Evolutionary conservation across 2,329 filamentous ascomycete genomes (phyloP), one percentile per base, ranked within the genome.

Genomic region (Trichoderma atroviride): DNA sequence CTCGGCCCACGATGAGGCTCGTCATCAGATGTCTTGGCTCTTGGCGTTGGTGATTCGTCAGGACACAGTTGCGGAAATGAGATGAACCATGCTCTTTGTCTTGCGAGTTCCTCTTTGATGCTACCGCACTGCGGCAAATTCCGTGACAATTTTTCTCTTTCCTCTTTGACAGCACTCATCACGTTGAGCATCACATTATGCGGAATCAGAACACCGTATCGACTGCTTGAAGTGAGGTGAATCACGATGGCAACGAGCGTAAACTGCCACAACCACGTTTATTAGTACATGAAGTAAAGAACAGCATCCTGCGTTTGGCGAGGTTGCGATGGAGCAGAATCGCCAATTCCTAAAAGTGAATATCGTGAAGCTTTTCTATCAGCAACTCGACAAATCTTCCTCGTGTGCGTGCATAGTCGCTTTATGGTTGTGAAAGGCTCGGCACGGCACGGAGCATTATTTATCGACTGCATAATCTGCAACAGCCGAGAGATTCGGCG

Each of bases 1-100:
- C 63, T 65, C 52, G 63, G 14, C 63, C 53, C 63, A 66, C 63
- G 63, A 58, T 55, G 47, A n/a, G 40, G 29, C 14, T n/a, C 29
- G 52, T 66, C 63, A 22, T 58, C 52, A 27, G 63, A 66, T 66
- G 33, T n/a, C 43, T 33, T 16, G 31, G 10, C 29, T 55, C 40
- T 37, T 10, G 11, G 33, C 52, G 22, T 27, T 19, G 35, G 27
- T 40, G 47, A n/a, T 27, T 52, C 52, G 52, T 3, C 16, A 40
- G 27, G 50, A 55, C 13, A 24, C 43, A 5, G 50, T 4, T 19
- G 52, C 5, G 31, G 24, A 22, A n/a, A 56, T 52, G 22, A 19
- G 40, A 43, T 9, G 6, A 19, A 19, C 40, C 24, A 40, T n/a
- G 27, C 62, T 43, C 19, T 43, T 27, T 10, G 29, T 27, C 24